Conservation (phyloP, 164 flowering plant species). For the Liriodendron chinense region DNA sequence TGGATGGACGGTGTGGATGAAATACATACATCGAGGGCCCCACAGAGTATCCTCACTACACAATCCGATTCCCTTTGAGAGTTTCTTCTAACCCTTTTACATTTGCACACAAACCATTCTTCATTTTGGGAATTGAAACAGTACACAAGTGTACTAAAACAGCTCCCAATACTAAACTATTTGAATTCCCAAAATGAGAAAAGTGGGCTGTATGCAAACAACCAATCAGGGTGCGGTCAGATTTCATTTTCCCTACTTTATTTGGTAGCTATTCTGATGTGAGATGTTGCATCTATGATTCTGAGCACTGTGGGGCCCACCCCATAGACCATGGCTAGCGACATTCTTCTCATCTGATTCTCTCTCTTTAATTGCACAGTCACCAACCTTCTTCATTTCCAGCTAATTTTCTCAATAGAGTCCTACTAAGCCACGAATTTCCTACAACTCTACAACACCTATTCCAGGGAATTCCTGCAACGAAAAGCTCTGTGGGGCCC, state of each 20-base stretch:
- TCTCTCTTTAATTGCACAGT: not conserved
- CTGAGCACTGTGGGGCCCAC: not conserved
- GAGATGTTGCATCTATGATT: constrained; percentile 5
- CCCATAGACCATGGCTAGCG: not conserved
- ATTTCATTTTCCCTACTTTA: not conserved
- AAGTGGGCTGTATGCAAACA: not conserved
- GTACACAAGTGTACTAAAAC: not conserved
- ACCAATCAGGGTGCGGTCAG: not conserved
- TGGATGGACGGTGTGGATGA: too few relatives aligned
- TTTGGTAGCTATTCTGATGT: not conserved
- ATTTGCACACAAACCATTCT: too few relatives aligned
- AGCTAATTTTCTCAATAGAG: not conserved
- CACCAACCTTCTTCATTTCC: too few relatives aligned
- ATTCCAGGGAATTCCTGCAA: too few relatives aligned
- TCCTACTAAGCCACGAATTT: not conserved
- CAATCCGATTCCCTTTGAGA: not conserved
- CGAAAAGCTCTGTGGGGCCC: too few relatives aligned
- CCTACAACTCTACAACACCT: too few relatives aligned
- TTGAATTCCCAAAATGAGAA: not conserved
- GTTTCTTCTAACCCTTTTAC: not conserved
- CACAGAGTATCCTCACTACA: not conserved
- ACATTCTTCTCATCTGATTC: constrained; percentile 2
- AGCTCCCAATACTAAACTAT: not conserved
- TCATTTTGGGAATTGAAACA: not conserved
- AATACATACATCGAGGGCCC: not conserved